Conservation (phyloP, 495 filamentous ascomycete genomes). For the Hypoxylon lenormandii region DNA sequence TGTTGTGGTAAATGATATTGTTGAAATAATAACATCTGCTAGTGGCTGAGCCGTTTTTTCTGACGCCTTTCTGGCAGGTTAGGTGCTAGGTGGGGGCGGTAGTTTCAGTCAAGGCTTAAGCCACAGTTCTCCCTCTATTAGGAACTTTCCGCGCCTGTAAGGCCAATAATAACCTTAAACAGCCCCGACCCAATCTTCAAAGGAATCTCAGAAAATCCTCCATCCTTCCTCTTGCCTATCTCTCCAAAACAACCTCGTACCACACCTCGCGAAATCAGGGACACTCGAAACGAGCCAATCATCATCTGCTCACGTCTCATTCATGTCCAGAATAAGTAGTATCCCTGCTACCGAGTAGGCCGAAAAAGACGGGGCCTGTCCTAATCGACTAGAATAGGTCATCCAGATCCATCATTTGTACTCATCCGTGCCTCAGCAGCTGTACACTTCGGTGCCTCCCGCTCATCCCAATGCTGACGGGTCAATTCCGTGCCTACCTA, state of each 20-base stretch:
- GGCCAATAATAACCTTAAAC: slow-evolving; percentile 44
- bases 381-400: slow-evolving; percentile 33
- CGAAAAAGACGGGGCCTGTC: slow-evolving; percentile 33
- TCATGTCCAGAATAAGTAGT: slow-evolving; percentile 24
- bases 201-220: slow-evolving; percentile 39
- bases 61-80: too few relatives aligned
- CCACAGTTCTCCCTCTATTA: slow-evolving; percentile 28
- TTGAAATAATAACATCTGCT: too few relatives aligned
- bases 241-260: slow-evolving; percentile 17
- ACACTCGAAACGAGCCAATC: background rate
- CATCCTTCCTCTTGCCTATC: slow-evolving; percentile 27
- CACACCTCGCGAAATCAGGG: slow-evolving; percentile 2
- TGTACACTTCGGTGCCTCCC: slow-evolving; percentile 24
- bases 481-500: slow-evolving; percentile 32
- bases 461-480: slow-evolving; percentile 14
- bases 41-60: too few relatives aligned
- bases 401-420: slow-evolving; percentile 8
- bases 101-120: slow-evolving; percentile 35
- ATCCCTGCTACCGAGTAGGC: slow-evolving; percentile 33
- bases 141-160: slow-evolving; percentile 34
- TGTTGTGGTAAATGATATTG: too few relatives aligned
- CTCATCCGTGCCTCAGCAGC: slow-evolving; percentile 5
- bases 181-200: slow-evolving; percentile 23
- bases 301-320: slow-evolving; percentile 12
- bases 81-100: slow-evolving; percentile 33